A percentile compares a stretch with the other conserved stretches of the same genome.
Conservation (phyloP, 1,284 basidiomycete species). For the Rhodotorula mucilaginosa region DNA sequence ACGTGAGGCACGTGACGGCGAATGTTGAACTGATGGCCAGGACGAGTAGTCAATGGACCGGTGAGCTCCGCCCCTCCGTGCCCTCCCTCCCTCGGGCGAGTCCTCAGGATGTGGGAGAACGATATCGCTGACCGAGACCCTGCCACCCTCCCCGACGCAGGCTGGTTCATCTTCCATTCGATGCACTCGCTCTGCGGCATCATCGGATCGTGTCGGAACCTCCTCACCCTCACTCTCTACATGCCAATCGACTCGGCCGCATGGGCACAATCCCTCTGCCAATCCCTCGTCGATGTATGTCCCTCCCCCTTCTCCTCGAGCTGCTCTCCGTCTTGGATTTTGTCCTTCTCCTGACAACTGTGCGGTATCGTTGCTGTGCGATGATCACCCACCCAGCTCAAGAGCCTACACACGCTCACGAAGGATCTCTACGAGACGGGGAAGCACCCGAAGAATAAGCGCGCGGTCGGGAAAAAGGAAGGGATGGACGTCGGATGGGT, state of each 20-base stretch:
- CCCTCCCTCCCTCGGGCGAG: too few relatives aligned
- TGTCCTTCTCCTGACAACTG: neutral
- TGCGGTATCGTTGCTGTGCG: neutral
- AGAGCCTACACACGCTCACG: constrained; percentile 25
- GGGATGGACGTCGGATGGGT: constrained; percentile 40
- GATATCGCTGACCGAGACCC: too few relatives aligned
- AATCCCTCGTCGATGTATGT: constrained; percentile 28
- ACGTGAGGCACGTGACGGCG: constrained; percentile 24
- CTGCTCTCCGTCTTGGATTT: neutral
- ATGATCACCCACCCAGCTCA: constrained; percentile 14
- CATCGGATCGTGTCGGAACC: constrained; percentile 33
- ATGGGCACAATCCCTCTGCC: constrained; percentile 34
- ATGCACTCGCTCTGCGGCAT: constrained; percentile 41
- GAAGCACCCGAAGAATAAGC: neutral
- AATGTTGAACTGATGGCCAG: constrained; percentile 33
- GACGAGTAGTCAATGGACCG: constrained; percentile 36
- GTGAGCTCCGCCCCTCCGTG: constrained; percentile 9
- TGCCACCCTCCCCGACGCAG: neutral
- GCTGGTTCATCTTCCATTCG: constrained; percentile 41
- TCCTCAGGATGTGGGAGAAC: too few relatives aligned
- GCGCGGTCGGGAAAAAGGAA: constrained; percentile 24
- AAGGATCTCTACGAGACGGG: constrained; percentile 32
- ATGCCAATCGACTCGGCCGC: constrained; percentile 30
- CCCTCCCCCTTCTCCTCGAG: neutral
- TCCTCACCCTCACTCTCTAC: constrained; percentile 32